Evolutionary conservation across 257 asterid species (phyloP).

Genomic region (Solanum arcanum): DNA sequence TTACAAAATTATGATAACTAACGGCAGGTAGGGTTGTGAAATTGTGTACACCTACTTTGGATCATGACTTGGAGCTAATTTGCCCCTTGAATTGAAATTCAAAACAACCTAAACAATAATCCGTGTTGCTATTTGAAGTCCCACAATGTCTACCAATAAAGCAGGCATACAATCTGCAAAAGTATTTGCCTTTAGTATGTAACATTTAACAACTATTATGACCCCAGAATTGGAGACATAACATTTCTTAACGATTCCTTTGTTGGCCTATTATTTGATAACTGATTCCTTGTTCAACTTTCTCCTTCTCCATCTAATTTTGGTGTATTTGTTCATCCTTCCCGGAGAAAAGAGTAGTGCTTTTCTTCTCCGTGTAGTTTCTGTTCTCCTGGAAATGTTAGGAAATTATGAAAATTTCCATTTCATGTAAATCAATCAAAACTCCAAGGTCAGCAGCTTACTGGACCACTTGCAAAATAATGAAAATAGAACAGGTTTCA

Average conservation of each 20-base stretch:
- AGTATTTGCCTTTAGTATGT: neutral
- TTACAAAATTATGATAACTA: neutral
- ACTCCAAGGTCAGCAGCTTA: neutral
- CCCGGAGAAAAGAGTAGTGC: neutral
- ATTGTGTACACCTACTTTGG: neutral
- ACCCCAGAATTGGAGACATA: neutral
- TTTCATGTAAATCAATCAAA: neutral
- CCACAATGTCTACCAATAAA: neutral
- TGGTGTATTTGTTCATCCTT: neutral
- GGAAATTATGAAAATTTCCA: neutral
- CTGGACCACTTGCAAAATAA: neutral
- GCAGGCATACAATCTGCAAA: neutral
- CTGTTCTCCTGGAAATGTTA: neutral
- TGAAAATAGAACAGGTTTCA: neutral
- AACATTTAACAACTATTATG: neutral
- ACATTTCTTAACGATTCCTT: neutral
- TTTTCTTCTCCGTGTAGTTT: neutral
- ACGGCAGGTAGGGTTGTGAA: neutral
- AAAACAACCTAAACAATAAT: neutral
- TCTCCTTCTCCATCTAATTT: neutral
- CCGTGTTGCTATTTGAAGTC: neutral
- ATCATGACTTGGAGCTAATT: neutral
- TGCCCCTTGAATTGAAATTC: neutral
- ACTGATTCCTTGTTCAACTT: slow-evolving; percentile 3
- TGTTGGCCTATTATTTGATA: neutral